phyloP scores from a whole-genome alignment of 306 rosid genomes.

The Datisca glomerata region DNA sequence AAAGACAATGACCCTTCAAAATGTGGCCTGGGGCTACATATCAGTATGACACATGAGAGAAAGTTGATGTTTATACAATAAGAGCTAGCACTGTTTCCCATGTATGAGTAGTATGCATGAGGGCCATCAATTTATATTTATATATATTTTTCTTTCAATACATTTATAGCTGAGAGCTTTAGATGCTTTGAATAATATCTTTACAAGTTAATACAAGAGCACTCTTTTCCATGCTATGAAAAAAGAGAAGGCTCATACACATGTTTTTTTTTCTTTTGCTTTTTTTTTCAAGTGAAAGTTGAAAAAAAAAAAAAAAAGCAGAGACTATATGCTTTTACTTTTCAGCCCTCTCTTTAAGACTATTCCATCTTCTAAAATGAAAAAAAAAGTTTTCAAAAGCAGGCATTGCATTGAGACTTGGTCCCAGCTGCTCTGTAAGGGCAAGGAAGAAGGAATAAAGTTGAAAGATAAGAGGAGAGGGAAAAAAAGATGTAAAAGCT shows the following conservation, averaged over 20 bases:
- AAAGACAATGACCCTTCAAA: constrained; percentile 44
- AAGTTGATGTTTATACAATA: constrained; percentile 12
- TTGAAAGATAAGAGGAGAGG: constrained; percentile 3
- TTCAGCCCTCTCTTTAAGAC: constrained; percentile 69
- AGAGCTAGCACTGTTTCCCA: constrained; percentile 40
- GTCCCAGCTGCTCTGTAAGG: constrained; percentile 47
- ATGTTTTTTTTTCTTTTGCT: constrained; percentile 21
- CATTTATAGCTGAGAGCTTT: constrained; percentile 6
- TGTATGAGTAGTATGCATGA: constrained; percentile 15
- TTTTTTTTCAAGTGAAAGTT: constrained; percentile 48
- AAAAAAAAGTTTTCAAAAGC: constrained; percentile 15
- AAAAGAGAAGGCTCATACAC: constrained; percentile 1
- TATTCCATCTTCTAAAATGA: constrained; percentile 38
- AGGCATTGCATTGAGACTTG: constrained; percentile 27
- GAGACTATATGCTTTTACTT: constrained; percentile 41
- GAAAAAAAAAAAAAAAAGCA: constrained; percentile 28
- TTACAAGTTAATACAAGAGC: constrained; percentile 48
- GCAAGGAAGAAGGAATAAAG: constrained; percentile 71
- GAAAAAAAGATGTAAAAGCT: constrained; percentile 23
- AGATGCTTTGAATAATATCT: too few species aligned
- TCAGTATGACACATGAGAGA: constrained; percentile 38
- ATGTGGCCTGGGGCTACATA: constrained; percentile 24
- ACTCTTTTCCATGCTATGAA: constrained; percentile 63
- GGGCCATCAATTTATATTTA: neutral
- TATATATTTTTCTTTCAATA: neutral